Percentiles rank a stretch among this genome's conserved stretches.
These are phyloP conservation scores for Mycena maculata DNA, from an alignment of 768 basidiomycete species.

Conservation along the genomic window DNA sequence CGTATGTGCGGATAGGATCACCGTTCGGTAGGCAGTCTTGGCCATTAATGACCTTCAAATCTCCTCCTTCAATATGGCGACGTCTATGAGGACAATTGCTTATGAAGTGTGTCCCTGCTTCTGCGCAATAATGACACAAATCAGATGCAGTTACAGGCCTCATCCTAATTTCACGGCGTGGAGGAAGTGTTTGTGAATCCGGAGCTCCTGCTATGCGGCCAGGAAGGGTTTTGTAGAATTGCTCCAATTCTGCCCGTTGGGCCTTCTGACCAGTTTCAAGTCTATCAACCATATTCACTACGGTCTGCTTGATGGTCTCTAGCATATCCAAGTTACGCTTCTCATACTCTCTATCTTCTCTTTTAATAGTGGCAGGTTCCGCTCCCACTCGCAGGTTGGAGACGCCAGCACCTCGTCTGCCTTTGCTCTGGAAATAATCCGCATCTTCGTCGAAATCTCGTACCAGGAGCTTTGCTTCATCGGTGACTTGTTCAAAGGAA, in stretches of 20 bases:
- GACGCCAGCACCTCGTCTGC: too few relatives aligned
- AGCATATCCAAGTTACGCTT: neutral
- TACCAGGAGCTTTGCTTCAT: too few relatives aligned
- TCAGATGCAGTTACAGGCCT: neutral
- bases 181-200: neutral
- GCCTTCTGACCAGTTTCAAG: neutral
- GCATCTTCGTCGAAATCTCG: too few relatives aligned
- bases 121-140: neutral
- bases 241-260: neutral
- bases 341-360: neutral
- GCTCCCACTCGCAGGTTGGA: neutral
- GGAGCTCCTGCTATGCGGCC: neutral
- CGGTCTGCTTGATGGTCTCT: neutral
- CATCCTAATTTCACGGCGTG: neutral
- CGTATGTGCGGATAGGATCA: neutral
- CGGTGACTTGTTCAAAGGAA: too few relatives aligned
- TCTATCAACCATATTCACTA: slow-evolving; percentile 2
- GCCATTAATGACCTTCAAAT: neutral
- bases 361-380: neutral
- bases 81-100: neutral
- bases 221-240: slow-evolving; percentile 9
- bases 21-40: neutral
- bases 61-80: neutral
- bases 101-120: neutral
- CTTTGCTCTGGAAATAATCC: too few relatives aligned